Evolutionary conservation across 192 early-diverging fungal genomes (phyloP).

Genomic region (Haplosporangium gracile): DNA sequence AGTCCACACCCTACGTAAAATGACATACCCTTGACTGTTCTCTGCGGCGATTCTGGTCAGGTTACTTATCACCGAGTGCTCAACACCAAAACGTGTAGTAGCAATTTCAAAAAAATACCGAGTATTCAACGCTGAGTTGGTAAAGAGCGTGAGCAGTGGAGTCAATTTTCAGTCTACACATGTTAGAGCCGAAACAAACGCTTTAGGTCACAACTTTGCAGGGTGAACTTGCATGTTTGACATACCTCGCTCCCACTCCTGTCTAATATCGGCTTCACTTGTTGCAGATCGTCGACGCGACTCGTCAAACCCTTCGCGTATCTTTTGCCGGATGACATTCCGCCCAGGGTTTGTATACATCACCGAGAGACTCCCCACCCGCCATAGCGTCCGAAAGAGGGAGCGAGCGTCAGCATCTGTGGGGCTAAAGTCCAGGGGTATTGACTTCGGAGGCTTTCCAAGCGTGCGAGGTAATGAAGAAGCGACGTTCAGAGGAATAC

Average conservation of each 20-base stretch:
- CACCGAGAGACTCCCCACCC: slow-evolving; percentile 34
- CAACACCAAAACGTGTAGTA: slow-evolving; percentile 39
- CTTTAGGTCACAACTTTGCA: background rate
- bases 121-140: slow-evolving; percentile 28
- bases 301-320: slow-evolving; percentile 52
- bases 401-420: slow-evolving; percentile 44
- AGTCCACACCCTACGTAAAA: background rate
- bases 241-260: slow-evolving; percentile 44
- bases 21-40: slow-evolving; percentile 23
- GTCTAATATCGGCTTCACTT: slow-evolving; percentile 9
- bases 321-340: slow-evolving; percentile 31
- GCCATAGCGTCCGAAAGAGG: slow-evolving; percentile 45
- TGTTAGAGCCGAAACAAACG: too few species aligned
- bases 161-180: too few species aligned
- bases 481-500: slow-evolving; percentile 42
- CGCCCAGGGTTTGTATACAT: slow-evolving; percentile 44
- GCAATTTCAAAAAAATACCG: slow-evolving; percentile 46
- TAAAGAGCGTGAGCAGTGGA: background rate
- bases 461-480: slow-evolving; percentile 31
- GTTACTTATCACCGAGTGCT: slow-evolving; percentile 46
- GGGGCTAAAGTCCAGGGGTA: slow-evolving; percentile 20
- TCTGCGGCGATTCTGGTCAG: slow-evolving; percentile 25
- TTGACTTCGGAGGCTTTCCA: slow-evolving; percentile 30
- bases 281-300: slow-evolving; percentile 6
- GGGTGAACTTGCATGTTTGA: background rate